A percentile compares a stretch with the other conserved stretches of the same genome.
Conservation (phyloP, 768 basidiomycete species). For the Dacryopinax primogenitus region DNA sequence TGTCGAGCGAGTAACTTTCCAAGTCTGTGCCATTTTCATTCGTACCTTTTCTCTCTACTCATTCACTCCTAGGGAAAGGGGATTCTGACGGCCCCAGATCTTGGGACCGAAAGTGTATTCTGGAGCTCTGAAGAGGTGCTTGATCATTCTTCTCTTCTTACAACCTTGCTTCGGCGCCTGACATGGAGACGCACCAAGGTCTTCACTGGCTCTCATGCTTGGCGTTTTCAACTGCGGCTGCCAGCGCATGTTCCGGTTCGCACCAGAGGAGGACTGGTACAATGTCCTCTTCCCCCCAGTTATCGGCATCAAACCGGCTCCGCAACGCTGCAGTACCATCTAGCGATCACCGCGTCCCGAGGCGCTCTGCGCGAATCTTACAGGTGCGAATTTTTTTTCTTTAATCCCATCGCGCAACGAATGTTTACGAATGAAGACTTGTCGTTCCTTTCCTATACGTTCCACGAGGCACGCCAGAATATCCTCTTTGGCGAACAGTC, state of each 20-base stretch:
- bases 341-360: background rate
- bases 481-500: background rate
- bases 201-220: background rate
- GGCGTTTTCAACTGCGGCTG: background rate
- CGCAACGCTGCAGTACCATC: background rate
- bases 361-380: background rate
- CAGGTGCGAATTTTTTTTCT: background rate
- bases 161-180: background rate
- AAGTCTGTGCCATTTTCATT: background rate
- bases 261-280: background rate
- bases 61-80: background rate
- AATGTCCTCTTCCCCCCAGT: background rate
- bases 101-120: background rate
- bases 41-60: background rate
- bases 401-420: background rate
- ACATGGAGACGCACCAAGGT: background rate
- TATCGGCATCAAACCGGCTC: background rate
- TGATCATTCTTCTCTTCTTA: background rate
- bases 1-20: background rate
- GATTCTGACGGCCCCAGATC: background rate
- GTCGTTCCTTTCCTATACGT: background rate
- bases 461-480: background rate
- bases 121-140: slow-evolving; percentile 1
- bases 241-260: background rate
- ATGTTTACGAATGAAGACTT: background rate